phyloP scores from a whole-genome alignment of 768 basidiomycete genomes.

The Fomitopsis serialis region DNA sequence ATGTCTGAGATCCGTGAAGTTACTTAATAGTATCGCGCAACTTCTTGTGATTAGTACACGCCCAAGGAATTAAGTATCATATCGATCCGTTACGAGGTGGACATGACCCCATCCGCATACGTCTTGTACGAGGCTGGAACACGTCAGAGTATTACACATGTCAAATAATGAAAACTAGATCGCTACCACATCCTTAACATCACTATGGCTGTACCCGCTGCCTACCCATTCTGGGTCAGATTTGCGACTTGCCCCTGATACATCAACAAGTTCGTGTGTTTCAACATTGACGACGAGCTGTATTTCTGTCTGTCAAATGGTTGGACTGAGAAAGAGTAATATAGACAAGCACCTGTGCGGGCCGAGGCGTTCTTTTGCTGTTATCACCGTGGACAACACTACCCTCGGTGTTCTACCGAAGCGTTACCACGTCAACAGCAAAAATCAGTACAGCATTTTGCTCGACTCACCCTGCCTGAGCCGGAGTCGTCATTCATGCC shows the following conservation, averaged over 20 bases:
- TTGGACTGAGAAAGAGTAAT: neutral
- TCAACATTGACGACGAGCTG: conserved; percentile 1
- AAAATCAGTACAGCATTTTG: neutral
- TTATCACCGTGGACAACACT: no score
- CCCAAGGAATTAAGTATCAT: no score
- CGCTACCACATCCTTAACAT: neutral
- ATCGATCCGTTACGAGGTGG: no score
- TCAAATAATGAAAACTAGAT: no score
- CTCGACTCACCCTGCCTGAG: neutral
- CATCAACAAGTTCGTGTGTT: neutral
- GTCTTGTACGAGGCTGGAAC: no score
- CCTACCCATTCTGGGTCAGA: neutral
- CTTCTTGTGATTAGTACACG: no score
- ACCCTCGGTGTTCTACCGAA: neutral
- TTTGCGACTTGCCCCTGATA: neutral
- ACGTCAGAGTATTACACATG: no score
- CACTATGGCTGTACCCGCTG: neutral
- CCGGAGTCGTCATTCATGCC: neutral
- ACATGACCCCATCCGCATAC: no score
- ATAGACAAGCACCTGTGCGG: neutral
- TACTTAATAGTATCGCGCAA: no score
- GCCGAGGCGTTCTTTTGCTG: neutral
- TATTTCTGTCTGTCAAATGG: neutral
- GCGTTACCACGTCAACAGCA: neutral
- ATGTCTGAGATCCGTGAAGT: no score